Conservation (phyloP, 2,329 filamentous ascomycete genomes). For the Aspergillus awamori region DNA sequence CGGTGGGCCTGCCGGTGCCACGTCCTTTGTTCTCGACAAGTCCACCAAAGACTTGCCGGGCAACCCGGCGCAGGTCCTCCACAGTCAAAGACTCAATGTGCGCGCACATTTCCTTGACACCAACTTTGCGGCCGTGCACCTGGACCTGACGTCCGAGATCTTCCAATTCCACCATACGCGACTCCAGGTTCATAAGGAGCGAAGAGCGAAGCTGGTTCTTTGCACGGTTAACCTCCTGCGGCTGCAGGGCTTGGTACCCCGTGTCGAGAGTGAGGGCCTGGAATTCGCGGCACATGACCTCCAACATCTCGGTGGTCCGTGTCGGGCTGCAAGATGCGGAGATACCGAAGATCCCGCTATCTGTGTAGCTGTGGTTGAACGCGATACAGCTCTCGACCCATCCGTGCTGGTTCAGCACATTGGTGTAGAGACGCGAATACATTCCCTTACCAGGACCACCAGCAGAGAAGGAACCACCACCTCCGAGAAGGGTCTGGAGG, state of each 20-base stretch:
- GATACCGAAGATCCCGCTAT: constrained; percentile 94
- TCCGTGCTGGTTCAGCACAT: constrained; percentile 94
- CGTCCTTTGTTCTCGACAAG: constrained; percentile 71
- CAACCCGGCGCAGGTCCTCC: constrained; percentile 78
- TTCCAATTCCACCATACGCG: constrained; percentile 94
- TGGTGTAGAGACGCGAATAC: constrained; percentile 97
- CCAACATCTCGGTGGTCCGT: constrained; percentile 79
- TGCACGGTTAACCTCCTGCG: constrained; percentile 81
- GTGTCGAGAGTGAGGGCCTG: constrained; percentile 74
- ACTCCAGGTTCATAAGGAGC: constrained; percentile 96
- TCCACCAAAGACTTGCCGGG: constrained; percentile 75
- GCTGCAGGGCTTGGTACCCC: constrained; percentile 72
- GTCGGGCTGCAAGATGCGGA: constrained; percentile 80
- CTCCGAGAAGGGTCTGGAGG: constrained; percentile 91
- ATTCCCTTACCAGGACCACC: constrained; percentile 98
- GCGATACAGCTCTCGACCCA: constrained; percentile 96
- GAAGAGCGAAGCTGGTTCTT: constrained; percentile 95
- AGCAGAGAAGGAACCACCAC: constrained; percentile 93
- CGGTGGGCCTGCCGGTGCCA: constrained; percentile 86
- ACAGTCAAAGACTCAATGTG: constrained; percentile 83
- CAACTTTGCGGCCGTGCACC: constrained; percentile 90
- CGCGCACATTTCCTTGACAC: constrained; percentile 88
- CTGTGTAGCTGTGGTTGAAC: constrained; percentile 97
- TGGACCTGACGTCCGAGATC: constrained; percentile 94
- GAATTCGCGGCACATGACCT: constrained; percentile 92